Conservation (phyloP, 1,284 basidiomycete species). For the Anthracocystis panici-leucophaei region DNA sequence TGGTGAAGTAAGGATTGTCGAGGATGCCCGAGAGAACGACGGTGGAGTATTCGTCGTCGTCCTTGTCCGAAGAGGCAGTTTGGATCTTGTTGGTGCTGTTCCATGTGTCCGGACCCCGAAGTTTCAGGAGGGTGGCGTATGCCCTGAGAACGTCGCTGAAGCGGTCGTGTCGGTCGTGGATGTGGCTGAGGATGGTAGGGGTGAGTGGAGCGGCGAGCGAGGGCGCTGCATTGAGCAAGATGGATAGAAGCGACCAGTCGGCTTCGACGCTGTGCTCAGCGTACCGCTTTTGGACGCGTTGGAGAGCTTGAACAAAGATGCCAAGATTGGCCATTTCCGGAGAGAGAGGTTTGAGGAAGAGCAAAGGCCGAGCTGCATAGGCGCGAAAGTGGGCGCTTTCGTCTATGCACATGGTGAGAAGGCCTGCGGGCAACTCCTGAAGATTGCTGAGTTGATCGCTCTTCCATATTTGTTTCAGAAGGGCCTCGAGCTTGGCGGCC, state of each 20-base stretch:
- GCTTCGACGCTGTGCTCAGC: conserved; percentile 18
- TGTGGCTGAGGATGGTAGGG: conserved; percentile 35
- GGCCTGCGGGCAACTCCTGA: conserved; percentile 47
- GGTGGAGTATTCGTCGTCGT: conserved; percentile 50
- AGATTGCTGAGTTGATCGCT: conserved; percentile 38
- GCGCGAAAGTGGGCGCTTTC: conserved; percentile 32
- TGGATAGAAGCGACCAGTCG: conserved; percentile 46
- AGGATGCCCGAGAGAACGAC: conserved; percentile 58
- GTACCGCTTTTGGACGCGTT: conserved; percentile 15
- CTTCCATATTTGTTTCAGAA: conserved; percentile 32
- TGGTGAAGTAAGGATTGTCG: conserved; percentile 53
- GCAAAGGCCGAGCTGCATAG: conserved; percentile 44
- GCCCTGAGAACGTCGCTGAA: conserved; percentile 49
- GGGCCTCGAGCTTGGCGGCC: conserved; percentile 30
- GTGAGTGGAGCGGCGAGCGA: conserved; percentile 27
- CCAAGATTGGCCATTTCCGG: conserved; percentile 18
- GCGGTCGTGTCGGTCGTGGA: conserved; percentile 44
- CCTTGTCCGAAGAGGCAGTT: neutral
- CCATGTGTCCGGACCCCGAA: conserved; percentile 48
- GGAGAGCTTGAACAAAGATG: conserved; percentile 27
- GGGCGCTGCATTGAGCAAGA: conserved; percentile 41
- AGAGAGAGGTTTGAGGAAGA: conserved; percentile 37
- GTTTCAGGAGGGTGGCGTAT: conserved; percentile 39
- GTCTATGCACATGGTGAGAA: conserved; percentile 45
- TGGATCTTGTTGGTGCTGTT: neutral